Base-by-base conservation (phyloP, 108 stramenopile genomes). In the Nannochloropsis salina region DNA sequence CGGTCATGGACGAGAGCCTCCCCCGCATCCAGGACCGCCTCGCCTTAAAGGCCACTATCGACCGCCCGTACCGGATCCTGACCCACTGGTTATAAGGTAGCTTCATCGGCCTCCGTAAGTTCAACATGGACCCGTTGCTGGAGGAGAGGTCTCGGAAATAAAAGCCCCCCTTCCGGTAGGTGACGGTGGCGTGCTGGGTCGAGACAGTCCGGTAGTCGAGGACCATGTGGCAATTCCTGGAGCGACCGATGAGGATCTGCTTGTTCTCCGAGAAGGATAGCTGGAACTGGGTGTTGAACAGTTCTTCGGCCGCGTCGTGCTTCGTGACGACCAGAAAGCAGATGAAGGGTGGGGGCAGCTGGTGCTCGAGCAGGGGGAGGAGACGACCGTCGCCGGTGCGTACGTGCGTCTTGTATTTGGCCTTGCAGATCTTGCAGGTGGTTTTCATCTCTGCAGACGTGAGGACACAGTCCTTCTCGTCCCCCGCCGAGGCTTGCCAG, bases 231-330 rank as follows among this genome's bases (percentile, higher is more conserved):
- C 95, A 95, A 45, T 93, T 94, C 45, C 94, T 93, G 42, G 96
- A 96, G 61, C 97, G 93, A n/a, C 97, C 97, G 82, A 98, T 90
- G n/a, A 95, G 89, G 42, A 98, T 92, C 5, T 95, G 94, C 22
- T 95, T 92, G 8, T 94, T 94, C 43, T 94, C 94, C 85, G 95
- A 95, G 86, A 98, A 98, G 51, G 94, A 94, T 41, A 98, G 93
- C 85, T 97, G 97, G 88, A 97, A 98, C 31, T 96, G 92, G 9
- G 97, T 97, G 90, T 96, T 96, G 92, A 97, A 98, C 5, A 98
- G 91, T 80, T 94, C 94, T 89, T 96, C 94, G 22, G 94, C 95
- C 94, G 85, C 96, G 85, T 96, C 95, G 86, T 97, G 97, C 83
- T 95, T 95, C 9, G 97, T 98, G 21, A 96, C 97, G 43, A 98